Evolutionary conservation across 768 basidiomycete species (phyloP), one percentile per base, ranked within the genome.

Genomic region (Tylopilus intermedius): DNA sequence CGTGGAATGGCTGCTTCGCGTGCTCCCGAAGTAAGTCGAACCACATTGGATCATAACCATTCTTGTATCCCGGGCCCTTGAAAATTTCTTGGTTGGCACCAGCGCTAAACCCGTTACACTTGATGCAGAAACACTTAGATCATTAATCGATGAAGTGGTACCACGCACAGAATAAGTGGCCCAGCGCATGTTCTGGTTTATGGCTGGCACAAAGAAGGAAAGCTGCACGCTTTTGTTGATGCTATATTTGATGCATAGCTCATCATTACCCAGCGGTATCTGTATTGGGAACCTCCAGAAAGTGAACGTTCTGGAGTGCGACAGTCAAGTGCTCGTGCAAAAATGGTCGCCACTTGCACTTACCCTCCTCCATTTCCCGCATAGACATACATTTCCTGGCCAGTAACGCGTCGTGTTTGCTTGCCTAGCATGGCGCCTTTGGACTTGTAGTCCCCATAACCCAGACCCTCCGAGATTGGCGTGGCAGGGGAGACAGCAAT

Each of bases 241-340:
- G 49, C 78, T 79, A 69, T 99, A 99, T 50, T 71, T 76, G 47
- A 98, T 77, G 45, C 75, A 72, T 79, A 93, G 88, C 72, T 95
- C 90, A 35, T 74, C 72, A 8, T 74, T 70, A 2, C 77, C 76
- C 2, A 97, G 68, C 0, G 91, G 92, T 50, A 99, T 77, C 57
- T 85, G 82, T 45, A 97, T 81, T 62, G 84, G 76, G 72, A 97
- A 97, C 49, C 95, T 79, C 89, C 93, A 98, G 74, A 99, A 99
- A 1, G 91, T 91, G 64, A 82, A 93, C 0, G 87, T 86, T 5
- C 93, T 94, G 54, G 29, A 45, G 24, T 38, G 7, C 2, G 30
- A 61, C 35, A 53, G 45, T 45, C 15, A 29, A 44, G 24, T 5
- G 9, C 4, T n/a, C 22, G 14, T 38, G 29, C 8, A 24, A 39